Percentiles rank a stretch among this genome's conserved stretches.
Conservation (phyloP, 441 rosid genomes). For the Eutrema salsugineum region DNA sequence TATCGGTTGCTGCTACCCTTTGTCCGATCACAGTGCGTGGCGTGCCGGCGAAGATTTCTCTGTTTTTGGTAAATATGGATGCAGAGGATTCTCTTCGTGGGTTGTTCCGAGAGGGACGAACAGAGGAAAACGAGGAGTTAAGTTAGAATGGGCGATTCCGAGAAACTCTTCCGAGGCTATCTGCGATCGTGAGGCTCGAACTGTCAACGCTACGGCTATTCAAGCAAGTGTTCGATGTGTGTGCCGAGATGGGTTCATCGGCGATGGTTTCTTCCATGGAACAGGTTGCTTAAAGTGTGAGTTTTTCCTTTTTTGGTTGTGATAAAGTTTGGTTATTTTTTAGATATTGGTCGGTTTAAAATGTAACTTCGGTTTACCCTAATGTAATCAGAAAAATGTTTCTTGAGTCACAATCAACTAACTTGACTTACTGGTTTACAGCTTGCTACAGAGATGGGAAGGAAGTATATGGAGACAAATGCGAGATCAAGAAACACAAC, state of each 20-base stretch:
- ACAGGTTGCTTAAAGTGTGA: conserved; percentile 68
- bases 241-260: conserved; percentile 64
- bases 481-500: conserved; percentile 35
- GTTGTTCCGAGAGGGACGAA: conserved; percentile 56
- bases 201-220: conserved; percentile 62
- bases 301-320: conserved; percentile 1
- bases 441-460: conserved; percentile 63
- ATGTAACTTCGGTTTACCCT: not conserved
- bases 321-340: too few relatives aligned
- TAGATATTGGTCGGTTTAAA: not conserved
- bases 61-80: conserved; percentile 67
- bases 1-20: conserved; percentile 78
- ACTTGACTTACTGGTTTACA: conserved; percentile 21
- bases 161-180: conserved; percentile 37
- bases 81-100: conserved; percentile 87
- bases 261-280: conserved; percentile 68
- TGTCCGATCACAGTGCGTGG: conserved; percentile 72
- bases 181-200: conserved; percentile 50
- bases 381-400: not conserved
- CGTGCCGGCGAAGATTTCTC: conserved; percentile 58
- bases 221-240: conserved; percentile 59
- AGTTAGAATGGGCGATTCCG: conserved; percentile 84
- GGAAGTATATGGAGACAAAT: conserved; percentile 48
- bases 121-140: conserved; percentile 66
- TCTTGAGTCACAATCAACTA: conserved; percentile 11